Base-by-base conservation (phyloP, 139 green algal genomes). In the Mesotaenium endlicherianum region DNA sequence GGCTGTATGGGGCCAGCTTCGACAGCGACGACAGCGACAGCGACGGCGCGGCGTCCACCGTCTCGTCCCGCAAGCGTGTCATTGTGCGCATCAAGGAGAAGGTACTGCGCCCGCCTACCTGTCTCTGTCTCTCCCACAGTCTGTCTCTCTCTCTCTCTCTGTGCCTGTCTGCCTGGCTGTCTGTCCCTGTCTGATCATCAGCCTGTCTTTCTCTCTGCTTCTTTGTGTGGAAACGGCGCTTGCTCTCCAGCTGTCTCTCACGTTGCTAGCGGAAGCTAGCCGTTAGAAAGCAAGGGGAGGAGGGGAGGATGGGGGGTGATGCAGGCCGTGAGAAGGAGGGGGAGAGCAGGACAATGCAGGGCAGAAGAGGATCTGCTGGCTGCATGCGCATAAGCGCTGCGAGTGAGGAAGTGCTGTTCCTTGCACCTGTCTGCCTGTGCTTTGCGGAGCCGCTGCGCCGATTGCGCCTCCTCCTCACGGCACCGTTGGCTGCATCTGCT, bases 11-110 rank as follows among this genome's bases (percentile, higher is more conserved):
- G 0, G 26, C 31, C 26, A 68, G n/a, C 20, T 68, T 44, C 30
- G 78, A 85, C 31, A 84, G 69, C 43, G 78, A 85, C 36, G 55
- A 82, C 55, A 34, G 71, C 14, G 30, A 79, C 45, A 26, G 36
- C 17, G 57, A 68, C 36, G 57, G 36, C 57, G 36, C 57, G n/a
- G 36, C 36, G 57, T 68, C 57, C 57, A 75, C 67, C 38, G 30
- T 34, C 8, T 75, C 67, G 30, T 39, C 30, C 0, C 41, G 41
- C 42, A 78, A 55, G 38, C 36, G 17, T 30, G n/a, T 75, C 36
- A 42, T 26, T 20, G 42, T 75, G 31, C 36, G 38, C 31, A 75
- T 75, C 67, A 75, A 75, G 67, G 67, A 42, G 30, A 68, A 68
- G 57, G 57, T 68, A 31, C n/a, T 57, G 47, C n/a, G 34, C 0